Conservation (phyloP, 495 filamentous ascomycete species). For the Podospora tetraspora region DNA sequence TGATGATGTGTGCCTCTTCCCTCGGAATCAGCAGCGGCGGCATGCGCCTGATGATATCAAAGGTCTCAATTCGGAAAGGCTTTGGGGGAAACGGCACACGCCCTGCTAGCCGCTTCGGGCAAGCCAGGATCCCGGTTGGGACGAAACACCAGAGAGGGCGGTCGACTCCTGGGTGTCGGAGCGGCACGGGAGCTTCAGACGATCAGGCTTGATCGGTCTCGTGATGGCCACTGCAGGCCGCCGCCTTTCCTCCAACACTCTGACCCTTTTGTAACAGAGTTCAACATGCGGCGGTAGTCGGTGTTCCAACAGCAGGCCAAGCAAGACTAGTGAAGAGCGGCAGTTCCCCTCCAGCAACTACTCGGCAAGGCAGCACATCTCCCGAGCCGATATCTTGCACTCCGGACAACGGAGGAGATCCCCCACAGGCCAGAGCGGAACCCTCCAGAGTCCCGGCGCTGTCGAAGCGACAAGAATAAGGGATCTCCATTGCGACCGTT, state of each 20-base stretch:
- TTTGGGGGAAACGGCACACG: background rate
- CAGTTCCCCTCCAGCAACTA: background rate
- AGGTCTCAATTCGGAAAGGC: background rate
- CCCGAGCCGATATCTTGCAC: background rate
- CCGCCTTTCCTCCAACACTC: background rate
- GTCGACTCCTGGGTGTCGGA: background rate
- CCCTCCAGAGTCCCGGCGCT: background rate
- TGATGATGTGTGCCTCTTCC: background rate
- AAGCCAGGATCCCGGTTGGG: background rate
- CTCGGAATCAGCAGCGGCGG: background rate
- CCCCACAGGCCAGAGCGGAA: background rate
- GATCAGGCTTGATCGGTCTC: slow-evolving; percentile 13
- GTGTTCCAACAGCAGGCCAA: background rate
- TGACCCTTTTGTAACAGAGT: slow-evolving; percentile 6
- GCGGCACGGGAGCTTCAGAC: slow-evolving; percentile 4
- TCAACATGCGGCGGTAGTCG: slow-evolving; percentile 4
- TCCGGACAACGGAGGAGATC: background rate
- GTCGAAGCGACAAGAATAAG: background rate
- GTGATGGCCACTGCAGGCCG: slow-evolving; percentile 8
- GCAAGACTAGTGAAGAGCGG: background rate
- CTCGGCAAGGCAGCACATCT: background rate
- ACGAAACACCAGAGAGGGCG: background rate
- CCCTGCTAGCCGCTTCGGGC: background rate
- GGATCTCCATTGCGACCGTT: background rate
- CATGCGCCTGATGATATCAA: background rate